These are phyloP conservation scores for Diaporthe sp. DNA, from an alignment of 2,329 filamentous ascomycete species.

Conservation along the genomic window DNA sequence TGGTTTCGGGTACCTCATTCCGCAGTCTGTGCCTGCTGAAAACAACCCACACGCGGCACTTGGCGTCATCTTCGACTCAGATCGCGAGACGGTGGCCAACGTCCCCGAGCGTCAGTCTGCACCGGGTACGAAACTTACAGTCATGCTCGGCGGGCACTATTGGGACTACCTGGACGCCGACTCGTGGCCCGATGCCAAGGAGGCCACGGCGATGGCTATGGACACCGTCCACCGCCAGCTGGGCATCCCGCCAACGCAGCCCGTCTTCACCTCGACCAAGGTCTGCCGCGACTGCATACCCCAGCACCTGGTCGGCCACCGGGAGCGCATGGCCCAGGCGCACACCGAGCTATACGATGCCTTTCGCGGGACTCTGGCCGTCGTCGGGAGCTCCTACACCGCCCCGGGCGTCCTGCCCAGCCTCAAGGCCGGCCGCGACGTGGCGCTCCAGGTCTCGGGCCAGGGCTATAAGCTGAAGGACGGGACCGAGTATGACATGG, in stretches of 20 bases:
- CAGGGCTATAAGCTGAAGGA: conserved; percentile 31
- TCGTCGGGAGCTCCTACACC: conserved; percentile 71
- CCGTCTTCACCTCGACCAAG: conserved; percentile 70
- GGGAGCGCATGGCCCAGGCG: conserved; percentile 69
- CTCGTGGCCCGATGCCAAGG: conserved; percentile 73
- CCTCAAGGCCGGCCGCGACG: conserved; percentile 64
- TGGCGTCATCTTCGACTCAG: conserved; percentile 92
- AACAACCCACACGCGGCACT: conserved; percentile 62
- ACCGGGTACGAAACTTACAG: conserved; percentile 86
- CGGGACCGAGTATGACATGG: conserved; percentile 26
- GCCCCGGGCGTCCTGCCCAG: conserved; percentile 65
- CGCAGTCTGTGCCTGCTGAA: conserved; percentile 65
- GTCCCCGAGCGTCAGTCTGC: conserved; percentile 35
- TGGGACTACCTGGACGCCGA: conserved; percentile 71
- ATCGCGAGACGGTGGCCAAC: conserved; percentile 58
- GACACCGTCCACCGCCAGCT: conserved; percentile 81
- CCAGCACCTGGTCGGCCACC: conserved; percentile 88
- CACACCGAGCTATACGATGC: conserved; percentile 66
- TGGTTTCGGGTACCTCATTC: conserved; percentile 95
- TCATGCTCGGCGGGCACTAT: conserved; percentile 95
- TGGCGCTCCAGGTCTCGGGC: conserved; percentile 56
- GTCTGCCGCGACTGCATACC: conserved; percentile 83
- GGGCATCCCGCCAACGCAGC: conserved; percentile 70
- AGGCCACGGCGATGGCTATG: conserved; percentile 79
- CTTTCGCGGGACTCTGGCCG: conserved; percentile 75